Percentiles rank a stretch among this genome's conserved stretches.
Conservation (phyloP, 345 rosid genomes). For the Aquilaria yunnanensis region DNA sequence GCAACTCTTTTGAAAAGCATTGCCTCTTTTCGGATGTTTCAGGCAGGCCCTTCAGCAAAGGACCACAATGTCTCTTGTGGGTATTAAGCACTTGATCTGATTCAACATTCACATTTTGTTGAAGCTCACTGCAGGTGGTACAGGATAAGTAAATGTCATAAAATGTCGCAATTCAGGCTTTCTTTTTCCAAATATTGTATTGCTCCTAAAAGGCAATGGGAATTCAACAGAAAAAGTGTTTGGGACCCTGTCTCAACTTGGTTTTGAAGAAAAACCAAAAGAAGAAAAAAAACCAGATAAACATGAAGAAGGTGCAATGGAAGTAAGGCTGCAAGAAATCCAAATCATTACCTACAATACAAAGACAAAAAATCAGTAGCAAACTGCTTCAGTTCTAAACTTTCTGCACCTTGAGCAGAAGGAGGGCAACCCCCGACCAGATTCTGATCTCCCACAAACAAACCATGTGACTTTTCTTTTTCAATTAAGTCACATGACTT, state of each 20-base stretch:
- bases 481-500: conserved; percentile 19
- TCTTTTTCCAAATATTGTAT: too few relatives aligned
- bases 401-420: conserved; percentile 26
- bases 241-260: too few relatives aligned
- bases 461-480: conserved; percentile 30
- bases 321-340: background rate
- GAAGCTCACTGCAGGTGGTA: conserved; percentile 49
- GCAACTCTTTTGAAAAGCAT: conserved; percentile 22
- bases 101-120: conserved; percentile 37
- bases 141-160: conserved; percentile 12
- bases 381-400: conserved; percentile 60
- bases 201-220: too few relatives aligned
- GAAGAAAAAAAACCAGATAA: conserved; percentile 2
- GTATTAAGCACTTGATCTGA: conserved; percentile 36
- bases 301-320: background rate
- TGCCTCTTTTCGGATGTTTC: conserved; percentile 45
- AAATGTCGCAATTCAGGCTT: conserved; percentile 7
- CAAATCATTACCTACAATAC: conserved; percentile 68
- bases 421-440: conserved; percentile 18
- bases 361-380: conserved; percentile 78
- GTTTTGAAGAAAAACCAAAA: too few relatives aligned
- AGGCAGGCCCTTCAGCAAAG: conserved; percentile 31
- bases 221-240: too few relatives aligned
- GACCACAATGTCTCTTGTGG: conserved; percentile 48
- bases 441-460: conserved; percentile 26